Base-by-base conservation (phyloP, 2,329 filamentous ascomycete species). In the Aureobasidium sp. region DNA sequence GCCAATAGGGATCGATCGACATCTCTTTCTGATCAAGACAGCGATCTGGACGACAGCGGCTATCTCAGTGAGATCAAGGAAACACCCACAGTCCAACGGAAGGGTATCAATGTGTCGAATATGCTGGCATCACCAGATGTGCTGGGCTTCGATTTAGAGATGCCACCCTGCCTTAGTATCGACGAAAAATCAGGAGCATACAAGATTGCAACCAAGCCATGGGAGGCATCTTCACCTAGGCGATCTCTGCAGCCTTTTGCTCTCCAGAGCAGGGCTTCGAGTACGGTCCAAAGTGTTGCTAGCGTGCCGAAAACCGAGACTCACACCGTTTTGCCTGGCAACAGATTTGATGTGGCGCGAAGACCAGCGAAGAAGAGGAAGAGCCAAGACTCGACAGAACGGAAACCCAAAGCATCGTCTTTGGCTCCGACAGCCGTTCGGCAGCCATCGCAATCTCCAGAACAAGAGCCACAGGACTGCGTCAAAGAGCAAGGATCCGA, bases 61-160 rank as follows among this genome's bases (percentile, higher is more conserved):
- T 58, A 58, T 31, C 33, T 58, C 21, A 58, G 42, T n/a, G 43
- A 43, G 9, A 21, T 5, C 9, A 23, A 58, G 42, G 23, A 27
- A 31, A 58, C 55, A 38, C 55, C 55, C 4, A 23, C 21, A 11
- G 17, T 25, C 11, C 15, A 45, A 15, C 43, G 23, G 6, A 38
- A 49, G 42, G 9, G 1, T 4, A 10, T 31, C 15, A 49, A 10
- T 21, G 40, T 47, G 11, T 49, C 43, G 21, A 10, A 23, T 2
- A 15, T 49, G 31, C n/a, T 58, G n/a, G 55, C 55, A 15, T 58
- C 55, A 27, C 55, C 55, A 10, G 55, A 58, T 49, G 33, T 58
- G n/a, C 43, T 58, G 21, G 55, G 43, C 10, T 47, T 58, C 11
- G 43, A 58, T 31, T 10, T 17, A 17, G 9, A 27, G 17, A 43